These are phyloP conservation scores for Lagerstroemia speciosa DNA, from an alignment of 345 rosid genomes.

Conservation along the genomic window DNA sequence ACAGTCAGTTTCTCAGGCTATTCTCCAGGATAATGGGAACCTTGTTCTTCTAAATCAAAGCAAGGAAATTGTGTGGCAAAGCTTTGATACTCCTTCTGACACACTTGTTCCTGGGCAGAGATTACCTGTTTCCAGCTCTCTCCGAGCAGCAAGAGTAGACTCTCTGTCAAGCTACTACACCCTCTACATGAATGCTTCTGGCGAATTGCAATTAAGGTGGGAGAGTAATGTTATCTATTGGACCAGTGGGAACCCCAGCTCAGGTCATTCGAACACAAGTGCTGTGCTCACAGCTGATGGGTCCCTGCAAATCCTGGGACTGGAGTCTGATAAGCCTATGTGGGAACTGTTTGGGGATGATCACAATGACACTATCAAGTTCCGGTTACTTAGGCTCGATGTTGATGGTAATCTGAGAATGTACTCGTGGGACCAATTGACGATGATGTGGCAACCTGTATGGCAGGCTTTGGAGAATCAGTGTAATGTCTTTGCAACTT, in stretches of 20 bases:
- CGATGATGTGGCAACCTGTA: constrained; percentile 52
- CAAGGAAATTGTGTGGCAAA: constrained; percentile 55
- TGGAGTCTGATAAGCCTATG: constrained; percentile 24
- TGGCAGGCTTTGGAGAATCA: constrained; percentile 94
- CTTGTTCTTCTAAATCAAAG: constrained; percentile 39
- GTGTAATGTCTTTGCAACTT: constrained; percentile 74
- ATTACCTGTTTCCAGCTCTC: constrained; percentile 25
- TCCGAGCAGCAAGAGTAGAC: constrained; percentile 55
- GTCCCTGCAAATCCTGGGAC: constrained; percentile 38
- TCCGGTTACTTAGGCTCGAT: constrained; percentile 64
- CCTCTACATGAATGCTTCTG: constrained; percentile 47
- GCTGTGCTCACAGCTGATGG: constrained; percentile 59
- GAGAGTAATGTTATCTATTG: constrained; percentile 54
- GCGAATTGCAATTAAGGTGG: constrained; percentile 57
- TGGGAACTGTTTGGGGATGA: constrained; percentile 66
- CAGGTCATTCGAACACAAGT: constrained; percentile 23
- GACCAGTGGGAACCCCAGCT: constrained; percentile 29
- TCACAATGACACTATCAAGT: constrained; percentile 50
- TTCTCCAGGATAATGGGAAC: constrained; percentile 63
- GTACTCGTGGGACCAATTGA: constrained; percentile 55
- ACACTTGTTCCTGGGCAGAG: constrained; percentile 73
- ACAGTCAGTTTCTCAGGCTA: constrained; percentile 44
- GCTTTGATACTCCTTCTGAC: constrained; percentile 61
- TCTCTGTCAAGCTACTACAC: constrained; percentile 62
- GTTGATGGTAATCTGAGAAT: constrained; percentile 71